These are phyloP conservation scores for Ceratocystis huliohia DNA, from an alignment of 2,329 filamentous ascomycete species.

Conservation along the genomic window DNA sequence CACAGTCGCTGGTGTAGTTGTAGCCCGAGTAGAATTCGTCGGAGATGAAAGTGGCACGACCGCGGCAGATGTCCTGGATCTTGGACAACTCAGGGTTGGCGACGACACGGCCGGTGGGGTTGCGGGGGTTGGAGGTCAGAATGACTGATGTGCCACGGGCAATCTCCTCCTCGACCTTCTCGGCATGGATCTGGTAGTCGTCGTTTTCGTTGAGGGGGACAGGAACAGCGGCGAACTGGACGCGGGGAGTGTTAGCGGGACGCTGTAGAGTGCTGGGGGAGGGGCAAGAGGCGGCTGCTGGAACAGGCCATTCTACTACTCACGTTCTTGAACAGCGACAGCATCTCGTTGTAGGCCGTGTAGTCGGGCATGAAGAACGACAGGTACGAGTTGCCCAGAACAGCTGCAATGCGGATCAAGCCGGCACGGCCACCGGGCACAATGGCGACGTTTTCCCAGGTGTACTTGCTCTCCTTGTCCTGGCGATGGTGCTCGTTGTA, in stretches of 20 bases:
- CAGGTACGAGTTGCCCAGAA: conserved; percentile 82
- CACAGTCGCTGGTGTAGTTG: conserved; percentile 88
- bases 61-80: conserved; percentile 87
- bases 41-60: conserved; percentile 80
- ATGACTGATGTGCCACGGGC: conserved; percentile 77
- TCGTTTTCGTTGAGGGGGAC: conserved; percentile 75
- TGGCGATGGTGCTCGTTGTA: conserved; percentile 89
- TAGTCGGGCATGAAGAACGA: conserved; percentile 94
- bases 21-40: conserved; percentile 97
- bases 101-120: conserved; percentile 83
- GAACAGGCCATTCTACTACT: conserved; percentile 26
- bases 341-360: conserved; percentile 95
- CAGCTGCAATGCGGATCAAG: conserved; percentile 85
- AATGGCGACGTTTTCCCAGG: conserved; percentile 95
- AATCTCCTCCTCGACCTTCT: conserved; percentile 87
- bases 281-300: neutral
- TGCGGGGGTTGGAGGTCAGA: conserved; percentile 86
- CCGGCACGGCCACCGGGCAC: conserved; percentile 88
- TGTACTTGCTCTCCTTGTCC: conserved; percentile 80
- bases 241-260: neutral
- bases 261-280: neutral
- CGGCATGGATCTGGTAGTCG: conserved; percentile 82
- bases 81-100: conserved; percentile 71
- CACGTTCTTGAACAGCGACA: conserved; percentile 83
- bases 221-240: conserved; percentile 69